A percentile compares a stretch with the other conserved stretches of the same genome.
phyloP scores from a whole-genome alignment of 371 early-diverging fungal genomes.

The Saksenaea oblongispora region DNA sequence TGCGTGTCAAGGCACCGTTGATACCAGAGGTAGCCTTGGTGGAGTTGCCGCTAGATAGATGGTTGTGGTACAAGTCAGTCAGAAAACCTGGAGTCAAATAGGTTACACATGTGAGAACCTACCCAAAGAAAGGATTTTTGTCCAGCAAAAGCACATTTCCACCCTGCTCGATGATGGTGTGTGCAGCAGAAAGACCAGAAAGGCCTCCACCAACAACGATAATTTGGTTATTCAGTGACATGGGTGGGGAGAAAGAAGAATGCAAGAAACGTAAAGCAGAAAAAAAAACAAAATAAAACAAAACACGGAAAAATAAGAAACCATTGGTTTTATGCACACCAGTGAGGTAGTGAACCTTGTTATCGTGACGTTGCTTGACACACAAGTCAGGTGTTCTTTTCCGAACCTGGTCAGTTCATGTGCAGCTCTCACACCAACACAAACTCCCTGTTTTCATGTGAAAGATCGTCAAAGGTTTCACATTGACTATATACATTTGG shows the following conservation, averaged over 20 bases:
- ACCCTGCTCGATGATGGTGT: slow-evolving; percentile 84
- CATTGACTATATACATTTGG: neutral
- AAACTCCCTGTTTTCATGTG: neutral
- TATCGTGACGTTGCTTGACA: slow-evolving; percentile 1
- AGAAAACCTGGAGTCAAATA: slow-evolving; percentile 6
- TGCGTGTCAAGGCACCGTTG: slow-evolving; percentile 90
- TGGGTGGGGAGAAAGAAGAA: slow-evolving; percentile 5
- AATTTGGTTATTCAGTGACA: slow-evolving; percentile 61
- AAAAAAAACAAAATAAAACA: slow-evolving; percentile 8
- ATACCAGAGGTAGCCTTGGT: slow-evolving; percentile 98
- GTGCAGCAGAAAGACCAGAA: slow-evolving; percentile 88
- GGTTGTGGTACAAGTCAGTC: slow-evolving; percentile 9
- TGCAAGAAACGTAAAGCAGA: slow-evolving; percentile 5
- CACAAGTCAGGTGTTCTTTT: slow-evolving; percentile 5
- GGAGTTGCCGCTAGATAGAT: slow-evolving; percentile 77
- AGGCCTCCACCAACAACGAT: slow-evolving; percentile 93
- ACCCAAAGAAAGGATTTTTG: slow-evolving; percentile 89
- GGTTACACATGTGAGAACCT: slow-evolving; percentile 15
- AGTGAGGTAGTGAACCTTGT: neutral
- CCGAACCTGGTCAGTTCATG: neutral
- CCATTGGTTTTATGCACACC: slow-evolving; percentile 4
- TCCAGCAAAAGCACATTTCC: slow-evolving; percentile 86
- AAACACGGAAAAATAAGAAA: slow-evolving; percentile 6
- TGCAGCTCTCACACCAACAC: slow-evolving; percentile 3
- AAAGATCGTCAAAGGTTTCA: slow-evolving; percentile 4